Evolutionary conservation across 2,329 filamentous ascomycete genomes (phyloP), one percentile per base, ranked within the genome.

Genomic region (Microdochium bolleyi): DNA sequence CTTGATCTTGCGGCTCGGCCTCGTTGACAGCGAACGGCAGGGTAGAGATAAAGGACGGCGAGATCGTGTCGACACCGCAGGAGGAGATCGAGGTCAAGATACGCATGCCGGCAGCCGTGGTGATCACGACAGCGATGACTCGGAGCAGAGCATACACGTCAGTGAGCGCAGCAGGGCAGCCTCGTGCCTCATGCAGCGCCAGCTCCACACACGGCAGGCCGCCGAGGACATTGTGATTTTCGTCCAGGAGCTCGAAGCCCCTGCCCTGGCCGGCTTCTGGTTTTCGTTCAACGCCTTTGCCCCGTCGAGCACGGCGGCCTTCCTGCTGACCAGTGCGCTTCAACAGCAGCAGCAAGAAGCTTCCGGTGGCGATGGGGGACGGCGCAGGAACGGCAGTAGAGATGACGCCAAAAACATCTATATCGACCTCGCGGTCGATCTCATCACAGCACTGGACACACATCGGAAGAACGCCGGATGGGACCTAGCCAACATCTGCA

Each of bases 401-500:
- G 8, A 14, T 34, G 30, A 34, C 1, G 64, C 64, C 2, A 64
- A 70, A 38, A 71, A 69, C 49, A 61, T 58, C 7, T 73, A 73
- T 0, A 61, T 78, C 10, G 62, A 63, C n/a, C 67, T 77, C 51
- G 73, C 75, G 0, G 65, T 62, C 4, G 69, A 73, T 21, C 64
- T 79, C 11, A 61, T 78, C 2, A 55, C 57, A 2, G 61, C 68
- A 1, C 62, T 80, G 14, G 66, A 65, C 13, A 55, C 57, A 0
- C 73, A 77, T 48, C 69, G 68, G 2, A 63, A 71, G 19, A 60
- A 64, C 4, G 64, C 62, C 46, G 64, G 58, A 0, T 80, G 78
- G 77, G 77, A 80, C 54, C 61, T 80, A 1, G 76, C 69, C 0
- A 75, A 79, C 49, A 67, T 76, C 3, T 79, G 76, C 54, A 61